phyloP scores from a whole-genome alignment of 345 rosid genomes.

The Linum trigynum region DNA sequence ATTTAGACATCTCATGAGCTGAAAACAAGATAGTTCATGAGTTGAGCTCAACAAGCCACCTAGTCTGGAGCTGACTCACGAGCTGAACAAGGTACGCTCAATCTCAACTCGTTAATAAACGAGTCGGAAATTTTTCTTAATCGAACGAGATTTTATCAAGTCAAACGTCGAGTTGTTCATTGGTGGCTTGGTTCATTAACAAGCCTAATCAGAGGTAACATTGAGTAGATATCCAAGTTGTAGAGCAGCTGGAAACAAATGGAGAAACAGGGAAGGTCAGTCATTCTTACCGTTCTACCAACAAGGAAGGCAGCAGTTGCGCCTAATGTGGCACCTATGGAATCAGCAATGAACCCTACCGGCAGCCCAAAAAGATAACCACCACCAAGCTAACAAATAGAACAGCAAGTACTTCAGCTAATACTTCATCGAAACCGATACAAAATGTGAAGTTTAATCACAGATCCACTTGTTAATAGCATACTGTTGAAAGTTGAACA shows the following conservation, averaged over 20 bases:
- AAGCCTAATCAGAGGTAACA: background rate
- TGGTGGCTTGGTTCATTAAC: background rate
- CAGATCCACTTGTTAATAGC: background rate
- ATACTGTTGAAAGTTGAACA: background rate
- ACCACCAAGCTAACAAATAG: conserved; percentile 20
- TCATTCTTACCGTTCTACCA: conserved; percentile 27
- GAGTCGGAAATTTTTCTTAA: background rate
- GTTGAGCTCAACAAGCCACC: no score
- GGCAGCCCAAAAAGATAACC: conserved; percentile 24
- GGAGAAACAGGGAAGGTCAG: background rate
- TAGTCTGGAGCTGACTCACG: no score
- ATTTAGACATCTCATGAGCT: no score
- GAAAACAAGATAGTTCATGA: no score
- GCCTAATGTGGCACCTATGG: conserved; percentile 21
- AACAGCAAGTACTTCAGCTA: background rate
- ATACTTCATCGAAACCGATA: background rate
- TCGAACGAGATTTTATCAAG: background rate
- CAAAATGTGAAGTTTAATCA: background rate
- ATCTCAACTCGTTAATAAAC: no score
- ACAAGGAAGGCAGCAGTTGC: conserved; percentile 26
- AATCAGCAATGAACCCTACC: conserved; percentile 20
- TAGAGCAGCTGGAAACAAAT: background rate
- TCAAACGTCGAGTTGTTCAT: no score
- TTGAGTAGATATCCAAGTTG: background rate
- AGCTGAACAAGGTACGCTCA: no score